These are phyloP conservation scores for Trichoderma sp. DNA, from an alignment of 2,329 filamentous ascomycete genomes.

Conservation along the genomic window DNA sequence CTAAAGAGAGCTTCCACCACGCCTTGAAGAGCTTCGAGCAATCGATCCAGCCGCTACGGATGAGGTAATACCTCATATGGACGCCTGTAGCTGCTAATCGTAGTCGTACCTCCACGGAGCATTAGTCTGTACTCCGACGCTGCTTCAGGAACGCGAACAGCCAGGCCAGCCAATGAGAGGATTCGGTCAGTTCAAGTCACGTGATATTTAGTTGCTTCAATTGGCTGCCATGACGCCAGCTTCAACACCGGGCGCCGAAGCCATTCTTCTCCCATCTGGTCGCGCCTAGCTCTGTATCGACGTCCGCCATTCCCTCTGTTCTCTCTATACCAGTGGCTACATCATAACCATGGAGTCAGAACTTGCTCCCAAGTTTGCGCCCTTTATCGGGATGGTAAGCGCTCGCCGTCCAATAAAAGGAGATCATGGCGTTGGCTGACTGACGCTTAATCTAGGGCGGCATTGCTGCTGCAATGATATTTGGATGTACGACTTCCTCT, in stretches of 20 bases:
- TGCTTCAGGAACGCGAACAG: not conserved
- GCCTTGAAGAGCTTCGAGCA: not conserved
- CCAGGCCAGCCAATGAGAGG: constrained; percentile 1
- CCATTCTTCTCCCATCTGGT: constrained; percentile 19
- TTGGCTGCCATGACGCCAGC: constrained; percentile 25
- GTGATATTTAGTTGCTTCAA: not conserved
- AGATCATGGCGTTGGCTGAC: constrained; percentile 28
- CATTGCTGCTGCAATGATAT: constrained; percentile 80
- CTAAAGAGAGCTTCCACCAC: not conserved
- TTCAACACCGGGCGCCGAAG: constrained; percentile 18
- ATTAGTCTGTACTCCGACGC: constrained; percentile 22
- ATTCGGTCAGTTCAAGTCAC: not conserved
- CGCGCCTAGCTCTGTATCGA: constrained; percentile 13
- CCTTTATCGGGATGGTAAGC: constrained; percentile 85
- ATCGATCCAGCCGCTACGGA: not conserved
- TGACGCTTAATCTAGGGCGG: constrained; percentile 58
- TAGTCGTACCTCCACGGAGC: not conserved
- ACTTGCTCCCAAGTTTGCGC: constrained; percentile 76
- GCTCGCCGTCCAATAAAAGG: constrained; percentile 18
- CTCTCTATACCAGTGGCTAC: constrained; percentile 28
- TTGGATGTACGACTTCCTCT: constrained; percentile 65
- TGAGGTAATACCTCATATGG: not conserved
- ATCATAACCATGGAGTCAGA: constrained; percentile 57
- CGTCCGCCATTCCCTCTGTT: not conserved
- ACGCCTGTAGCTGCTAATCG: not conserved